Evolutionary conservation across 306 rosid species (phyloP).

Genomic region (Vigna nakashimae): DNA sequence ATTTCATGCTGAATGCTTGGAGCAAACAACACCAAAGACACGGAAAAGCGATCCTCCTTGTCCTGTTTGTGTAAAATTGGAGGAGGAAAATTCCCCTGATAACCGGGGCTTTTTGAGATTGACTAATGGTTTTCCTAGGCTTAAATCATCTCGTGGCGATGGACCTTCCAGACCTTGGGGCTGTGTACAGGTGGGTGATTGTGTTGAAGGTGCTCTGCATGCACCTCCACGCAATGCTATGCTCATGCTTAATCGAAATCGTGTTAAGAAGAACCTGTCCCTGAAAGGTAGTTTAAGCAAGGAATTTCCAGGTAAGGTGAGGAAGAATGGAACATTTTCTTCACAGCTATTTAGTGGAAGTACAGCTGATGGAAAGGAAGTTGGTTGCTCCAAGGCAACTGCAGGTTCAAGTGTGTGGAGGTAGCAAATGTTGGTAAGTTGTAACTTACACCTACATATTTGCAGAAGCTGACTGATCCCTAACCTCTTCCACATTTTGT

Average conservation of each 20-base stretch:
- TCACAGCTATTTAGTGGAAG: slow-evolving; percentile 59
- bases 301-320: slow-evolving; percentile 75
- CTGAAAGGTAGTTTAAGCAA: slow-evolving; percentile 63
- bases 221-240: slow-evolving; percentile 66
- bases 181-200: slow-evolving; percentile 72
- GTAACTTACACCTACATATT: slow-evolving; percentile 9
- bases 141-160: slow-evolving; percentile 58
- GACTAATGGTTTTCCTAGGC: slow-evolving; percentile 60
- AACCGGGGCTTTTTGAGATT: slow-evolving; percentile 53
- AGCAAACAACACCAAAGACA: slow-evolving; percentile 73
- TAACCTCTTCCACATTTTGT: slow-evolving; percentile 40
- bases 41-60: slow-evolving; percentile 80
- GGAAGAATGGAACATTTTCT: slow-evolving; percentile 55
- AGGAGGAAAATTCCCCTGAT: slow-evolving; percentile 64
- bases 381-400: slow-evolving; percentile 64
- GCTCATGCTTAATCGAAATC: slow-evolving; percentile 70
- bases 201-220: slow-evolving; percentile 77
- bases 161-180: slow-evolving; percentile 80
- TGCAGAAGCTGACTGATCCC: slow-evolving; percentile 44
- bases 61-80: slow-evolving; percentile 66
- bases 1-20: slow-evolving; percentile 92
- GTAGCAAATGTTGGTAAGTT: slow-evolving; percentile 31
- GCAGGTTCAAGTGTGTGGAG: slow-evolving; percentile 56
- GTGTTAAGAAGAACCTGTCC: slow-evolving; percentile 69
- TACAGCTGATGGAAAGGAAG: slow-evolving; percentile 59